These are phyloP conservation scores for Stentor roeselii DNA, from an alignment of 73 alveolate genomes.

Conservation along the genomic window DNA sequence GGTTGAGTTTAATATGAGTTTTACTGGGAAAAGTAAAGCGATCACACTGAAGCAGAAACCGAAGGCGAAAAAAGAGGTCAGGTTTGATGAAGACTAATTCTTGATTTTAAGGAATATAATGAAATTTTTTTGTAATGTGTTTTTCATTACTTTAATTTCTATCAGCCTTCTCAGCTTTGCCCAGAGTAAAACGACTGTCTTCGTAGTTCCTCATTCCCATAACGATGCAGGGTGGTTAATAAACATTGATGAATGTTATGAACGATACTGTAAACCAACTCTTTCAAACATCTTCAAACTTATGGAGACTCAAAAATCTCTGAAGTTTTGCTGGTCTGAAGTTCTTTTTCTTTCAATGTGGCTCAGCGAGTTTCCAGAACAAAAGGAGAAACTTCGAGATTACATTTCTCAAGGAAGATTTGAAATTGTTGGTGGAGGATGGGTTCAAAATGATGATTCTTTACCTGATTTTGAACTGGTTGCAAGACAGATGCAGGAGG, in stretches of 20 bases:
- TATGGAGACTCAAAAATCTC: neutral
- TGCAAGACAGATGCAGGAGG: constrained; percentile 56
- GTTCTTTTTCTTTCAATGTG: neutral
- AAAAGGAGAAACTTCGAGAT: neutral
- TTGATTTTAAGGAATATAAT: too few relatives aligned
- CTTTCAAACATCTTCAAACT: constrained; percentile 21
- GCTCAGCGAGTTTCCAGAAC: neutral
- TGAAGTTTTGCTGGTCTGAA: neutral
- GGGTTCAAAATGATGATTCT: constrained; percentile 89
- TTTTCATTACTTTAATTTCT: too few relatives aligned
- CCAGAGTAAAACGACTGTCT: neutral
- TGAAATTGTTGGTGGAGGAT: constrained; percentile 92
- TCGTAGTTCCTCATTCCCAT: constrained; percentile 72
- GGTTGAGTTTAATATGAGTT: too few relatives aligned
- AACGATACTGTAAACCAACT: constrained; percentile 19
- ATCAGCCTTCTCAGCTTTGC: too few relatives aligned
- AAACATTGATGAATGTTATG: constrained; percentile 63
- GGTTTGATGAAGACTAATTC: too few relatives aligned
- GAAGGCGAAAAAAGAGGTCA: too few relatives aligned
- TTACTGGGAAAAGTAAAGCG: too few relatives aligned
- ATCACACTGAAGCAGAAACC: too few relatives aligned
- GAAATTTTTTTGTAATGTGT: too few relatives aligned
- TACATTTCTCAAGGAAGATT: constrained; percentile 62
- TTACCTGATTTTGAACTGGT: constrained; percentile 49
- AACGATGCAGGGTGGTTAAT: constrained; percentile 84